Percentiles rank a stretch among this genome's conserved stretches.
Evolutionary conservation across 768 basidiomycete species (phyloP).

Genomic region (Panaeolus cyanescens): DNA sequence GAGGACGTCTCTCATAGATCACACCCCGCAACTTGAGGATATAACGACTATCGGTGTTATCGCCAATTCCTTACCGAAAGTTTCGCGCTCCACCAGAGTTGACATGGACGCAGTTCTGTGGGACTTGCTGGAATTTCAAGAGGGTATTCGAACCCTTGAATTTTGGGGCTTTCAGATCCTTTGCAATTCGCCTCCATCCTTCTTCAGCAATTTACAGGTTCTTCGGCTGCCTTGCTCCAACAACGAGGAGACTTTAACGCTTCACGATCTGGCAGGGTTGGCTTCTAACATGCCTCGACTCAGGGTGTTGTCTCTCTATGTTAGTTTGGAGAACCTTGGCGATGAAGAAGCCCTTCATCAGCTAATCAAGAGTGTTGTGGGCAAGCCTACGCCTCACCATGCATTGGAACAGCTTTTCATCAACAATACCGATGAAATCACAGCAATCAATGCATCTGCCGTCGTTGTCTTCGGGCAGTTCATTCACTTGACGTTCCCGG

Average conservation of each 20-base stretch:
- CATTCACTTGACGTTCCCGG: neutral
- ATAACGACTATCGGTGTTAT: no score
- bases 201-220: neutral
- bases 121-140: neutral
- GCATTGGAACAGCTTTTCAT: neutral
- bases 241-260: neutral
- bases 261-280: neutral
- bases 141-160: neutral
- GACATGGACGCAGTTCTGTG: neutral
- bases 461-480: neutral
- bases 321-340: neutral
- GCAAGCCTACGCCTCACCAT: no score
- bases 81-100: no score
- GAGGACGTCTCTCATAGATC: no score
- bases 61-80: no score
- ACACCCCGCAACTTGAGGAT: no score
- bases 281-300: neutral
- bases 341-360: neutral
- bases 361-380: neutral
- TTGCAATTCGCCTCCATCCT: neutral
- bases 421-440: neutral
- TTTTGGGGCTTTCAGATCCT: neutral
- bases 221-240: neutral
- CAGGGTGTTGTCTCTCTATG: neutral
- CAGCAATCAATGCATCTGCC: no score